These are phyloP conservation scores for Cucumis hystrix DNA, from an alignment of 306 rosid genomes.

Conservation along the genomic window DNA sequence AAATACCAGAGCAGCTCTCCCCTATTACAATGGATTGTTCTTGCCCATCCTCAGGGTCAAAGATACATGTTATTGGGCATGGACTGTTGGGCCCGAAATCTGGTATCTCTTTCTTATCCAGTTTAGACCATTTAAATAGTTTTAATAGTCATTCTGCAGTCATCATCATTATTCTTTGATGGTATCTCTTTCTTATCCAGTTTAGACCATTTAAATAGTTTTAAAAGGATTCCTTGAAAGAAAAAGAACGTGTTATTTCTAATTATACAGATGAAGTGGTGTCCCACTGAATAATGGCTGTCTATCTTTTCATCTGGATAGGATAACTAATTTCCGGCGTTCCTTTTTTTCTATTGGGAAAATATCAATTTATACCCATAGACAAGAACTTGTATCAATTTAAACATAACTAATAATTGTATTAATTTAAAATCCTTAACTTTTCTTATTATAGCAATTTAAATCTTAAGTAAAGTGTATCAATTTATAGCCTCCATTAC, in stretches of 20 bases:
- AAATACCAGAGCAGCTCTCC: constrained; percentile 48
- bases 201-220: no score
- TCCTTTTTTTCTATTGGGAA: no score
- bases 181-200: no score
- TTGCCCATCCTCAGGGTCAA: constrained; percentile 63
- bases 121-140: background rate
- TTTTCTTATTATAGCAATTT: no score
- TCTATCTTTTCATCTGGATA: background rate
- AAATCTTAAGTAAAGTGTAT: no score
- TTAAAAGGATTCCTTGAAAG: background rate
- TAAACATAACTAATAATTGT: no score
- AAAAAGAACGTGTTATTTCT: background rate
- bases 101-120: constrained; percentile 30
- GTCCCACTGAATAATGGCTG: background rate
- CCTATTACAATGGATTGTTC: constrained; percentile 48
- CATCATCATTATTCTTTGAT: background rate
- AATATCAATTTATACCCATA: no score
- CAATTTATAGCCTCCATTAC: no score
- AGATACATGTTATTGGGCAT: constrained; percentile 74
- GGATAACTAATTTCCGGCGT: background rate
- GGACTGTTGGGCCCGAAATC: constrained; percentile 88
- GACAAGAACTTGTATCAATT: no score
- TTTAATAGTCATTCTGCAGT: background rate
- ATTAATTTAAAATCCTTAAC: no score
- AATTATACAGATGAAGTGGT: background rate